Evolutionary conservation across 352 stramenopile genomes (phyloP).

Genomic region (Halophytophthora batemanensis): DNA sequence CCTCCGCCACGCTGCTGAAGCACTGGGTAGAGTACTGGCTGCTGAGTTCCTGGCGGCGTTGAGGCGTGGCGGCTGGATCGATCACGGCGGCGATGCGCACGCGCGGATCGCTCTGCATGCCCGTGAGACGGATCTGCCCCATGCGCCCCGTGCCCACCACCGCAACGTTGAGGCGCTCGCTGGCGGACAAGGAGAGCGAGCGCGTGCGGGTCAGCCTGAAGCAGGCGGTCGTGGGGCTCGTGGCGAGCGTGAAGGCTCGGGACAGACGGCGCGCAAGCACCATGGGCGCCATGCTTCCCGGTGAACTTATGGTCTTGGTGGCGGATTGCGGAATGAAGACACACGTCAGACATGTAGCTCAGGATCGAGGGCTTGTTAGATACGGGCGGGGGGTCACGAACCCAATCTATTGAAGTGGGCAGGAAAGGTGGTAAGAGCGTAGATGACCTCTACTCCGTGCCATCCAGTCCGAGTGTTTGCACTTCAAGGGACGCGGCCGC

Average conservation of each 20-base stretch:
- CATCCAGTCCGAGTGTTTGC: too few relatives aligned
- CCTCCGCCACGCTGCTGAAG: conserved; percentile 35
- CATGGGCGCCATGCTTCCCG: too few relatives aligned
- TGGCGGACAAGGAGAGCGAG: conserved; percentile 10
- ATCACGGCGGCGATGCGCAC: conserved; percentile 63
- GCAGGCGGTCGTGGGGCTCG: not conserved
- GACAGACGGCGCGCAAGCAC: conserved; percentile 11
- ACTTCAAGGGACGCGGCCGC: too few relatives aligned
- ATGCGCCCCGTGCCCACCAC: conserved; percentile 76
- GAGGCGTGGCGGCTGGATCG: conserved; percentile 30
- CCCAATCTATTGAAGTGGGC: too few relatives aligned
- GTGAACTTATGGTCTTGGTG: too few relatives aligned
- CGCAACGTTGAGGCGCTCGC: conserved; percentile 41
- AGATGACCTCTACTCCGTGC: too few relatives aligned
- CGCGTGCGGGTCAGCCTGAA: too few relatives aligned
- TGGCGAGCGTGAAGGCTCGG: conserved; percentile 5
- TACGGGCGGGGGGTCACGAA: too few relatives aligned
- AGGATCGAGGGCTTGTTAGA: too few relatives aligned
- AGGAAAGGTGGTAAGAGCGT: too few relatives aligned
- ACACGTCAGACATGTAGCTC: too few relatives aligned
- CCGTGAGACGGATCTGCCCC: conserved; percentile 63
- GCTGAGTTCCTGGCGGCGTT: conserved; percentile 23
- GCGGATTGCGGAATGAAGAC: conserved; percentile 7
- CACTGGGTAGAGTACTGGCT: conserved; percentile 43
- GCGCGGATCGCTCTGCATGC: conserved; percentile 48